A percentile compares a stretch with the other conserved stretches of the same genome.
These are phyloP conservation scores for Suillus fuscotomentosus DNA, from an alignment of 768 basidiomycete genomes.

Conservation along the genomic window DNA sequence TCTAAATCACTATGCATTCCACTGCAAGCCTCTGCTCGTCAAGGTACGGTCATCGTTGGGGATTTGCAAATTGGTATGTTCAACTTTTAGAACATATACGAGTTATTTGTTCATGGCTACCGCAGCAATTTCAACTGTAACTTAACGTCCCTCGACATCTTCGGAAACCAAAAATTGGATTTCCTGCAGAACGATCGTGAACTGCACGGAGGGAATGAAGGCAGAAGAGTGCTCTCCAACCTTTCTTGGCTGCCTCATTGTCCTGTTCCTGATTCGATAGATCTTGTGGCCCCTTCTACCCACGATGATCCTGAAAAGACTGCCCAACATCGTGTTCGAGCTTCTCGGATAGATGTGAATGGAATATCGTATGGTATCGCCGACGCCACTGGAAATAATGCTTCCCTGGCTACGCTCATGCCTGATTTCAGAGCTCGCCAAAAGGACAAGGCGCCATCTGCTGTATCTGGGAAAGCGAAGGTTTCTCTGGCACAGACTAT, in stretches of 20 bases:
- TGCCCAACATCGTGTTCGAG: slow-evolving; percentile 87
- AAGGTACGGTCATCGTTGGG: slow-evolving; percentile 94
- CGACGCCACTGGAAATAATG: slow-evolving; percentile 70
- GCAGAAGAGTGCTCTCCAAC: slow-evolving; percentile 58
- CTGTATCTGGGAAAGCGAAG: slow-evolving; percentile 86
- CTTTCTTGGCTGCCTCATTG: slow-evolving; percentile 83
- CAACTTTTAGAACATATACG: neutral
- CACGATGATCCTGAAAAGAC: slow-evolving; percentile 74
- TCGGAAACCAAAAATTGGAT: slow-evolving; percentile 93
- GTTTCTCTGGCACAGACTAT: slow-evolving; percentile 53
- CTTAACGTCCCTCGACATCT: slow-evolving; percentile 90
- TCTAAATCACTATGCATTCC: neutral
- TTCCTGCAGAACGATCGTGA: slow-evolving; percentile 63
- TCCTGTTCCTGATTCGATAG: slow-evolving; percentile 81
- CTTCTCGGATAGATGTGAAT: slow-evolving; percentile 83
- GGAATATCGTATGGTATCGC: slow-evolving; percentile 95
- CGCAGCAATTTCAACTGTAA: slow-evolving; percentile 93
- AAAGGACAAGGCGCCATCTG: slow-evolving; percentile 85
- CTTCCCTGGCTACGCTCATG: slow-evolving; percentile 84
- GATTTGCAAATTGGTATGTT: slow-evolving; percentile 95
- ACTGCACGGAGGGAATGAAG: slow-evolving; percentile 31
- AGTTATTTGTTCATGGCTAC: slow-evolving; percentile 1
- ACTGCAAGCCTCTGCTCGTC: slow-evolving; percentile 37
- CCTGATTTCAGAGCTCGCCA: slow-evolving; percentile 69
- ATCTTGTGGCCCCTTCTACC: slow-evolving; percentile 58